Conservation (phyloP, 345 rosid species). For the Carallia pectinifolia region DNA sequence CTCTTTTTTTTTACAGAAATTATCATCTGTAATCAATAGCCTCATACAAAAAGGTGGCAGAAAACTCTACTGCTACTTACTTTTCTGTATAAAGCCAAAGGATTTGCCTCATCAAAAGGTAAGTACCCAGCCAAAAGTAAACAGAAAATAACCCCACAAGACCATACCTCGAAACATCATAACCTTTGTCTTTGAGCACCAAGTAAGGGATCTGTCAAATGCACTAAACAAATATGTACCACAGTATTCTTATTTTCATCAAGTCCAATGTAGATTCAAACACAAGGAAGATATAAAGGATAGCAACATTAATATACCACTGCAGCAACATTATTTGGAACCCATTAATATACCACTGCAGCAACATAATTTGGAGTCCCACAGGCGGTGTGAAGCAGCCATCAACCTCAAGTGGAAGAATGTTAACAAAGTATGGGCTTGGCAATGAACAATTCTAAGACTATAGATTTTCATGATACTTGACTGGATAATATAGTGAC, state of each 20-base stretch:
- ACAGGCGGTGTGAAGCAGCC: constrained; percentile 24
- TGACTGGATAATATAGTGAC: too few relatives aligned
- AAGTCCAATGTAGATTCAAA: constrained; percentile 28
- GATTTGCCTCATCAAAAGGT: constrained; percentile 83
- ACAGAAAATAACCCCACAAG: constrained; percentile 83
- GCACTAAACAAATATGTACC: constrained; percentile 6
- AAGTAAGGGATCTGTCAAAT: constrained; percentile 25
- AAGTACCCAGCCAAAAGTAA: constrained; percentile 95
- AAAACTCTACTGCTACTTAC: constrained; percentile 30
- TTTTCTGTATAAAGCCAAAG: constrained; percentile 58
- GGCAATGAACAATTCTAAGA: too few relatives aligned
- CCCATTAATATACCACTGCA: too few relatives aligned
- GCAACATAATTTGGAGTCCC: too few relatives aligned
- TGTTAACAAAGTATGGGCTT: too few relatives aligned
- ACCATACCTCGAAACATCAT: constrained; percentile 90
- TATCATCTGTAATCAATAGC: neutral
- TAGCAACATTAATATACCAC: constrained; percentile 92
- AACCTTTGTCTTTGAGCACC: constrained; percentile 84
- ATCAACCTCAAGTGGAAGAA: constrained; percentile 51
- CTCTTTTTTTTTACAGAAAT: constrained; percentile 6
- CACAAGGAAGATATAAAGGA: constrained; percentile 95
- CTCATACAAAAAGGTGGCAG: constrained; percentile 7
- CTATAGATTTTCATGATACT: too few relatives aligned
- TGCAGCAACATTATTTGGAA: constrained; percentile 9
- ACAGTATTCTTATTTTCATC: neutral